Evolutionary conservation across 2,329 filamentous ascomycete genomes (phyloP).

Genomic region (Exophiala sp.): DNA sequence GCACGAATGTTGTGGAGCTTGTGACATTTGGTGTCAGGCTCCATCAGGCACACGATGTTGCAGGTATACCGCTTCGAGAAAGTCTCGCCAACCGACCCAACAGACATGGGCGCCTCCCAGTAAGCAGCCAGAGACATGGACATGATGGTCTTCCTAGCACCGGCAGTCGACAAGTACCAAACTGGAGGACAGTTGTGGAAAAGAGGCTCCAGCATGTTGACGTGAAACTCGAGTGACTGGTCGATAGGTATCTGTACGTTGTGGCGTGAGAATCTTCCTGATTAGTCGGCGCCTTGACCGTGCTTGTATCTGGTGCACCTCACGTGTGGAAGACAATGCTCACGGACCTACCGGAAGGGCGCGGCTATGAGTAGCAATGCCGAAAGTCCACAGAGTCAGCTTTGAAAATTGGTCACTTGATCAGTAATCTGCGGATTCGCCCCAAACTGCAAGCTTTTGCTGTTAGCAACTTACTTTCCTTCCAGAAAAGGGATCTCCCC

Average conservation of each 20-base stretch:
- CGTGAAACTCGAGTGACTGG: neutral
- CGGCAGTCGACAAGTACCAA: neutral
- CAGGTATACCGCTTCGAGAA: neutral
- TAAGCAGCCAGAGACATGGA: neutral
- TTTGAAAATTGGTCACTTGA: neutral
- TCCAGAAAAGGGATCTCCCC: neutral
- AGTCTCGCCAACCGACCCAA: neutral
- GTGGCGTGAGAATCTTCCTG: constrained; percentile 9
- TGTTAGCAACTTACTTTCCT: neutral
- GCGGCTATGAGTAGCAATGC: constrained; percentile 1
- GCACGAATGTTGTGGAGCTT: constrained; percentile 8
- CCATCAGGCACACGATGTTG: neutral
- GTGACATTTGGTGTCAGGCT: constrained; percentile 11
- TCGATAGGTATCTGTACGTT: neutral
- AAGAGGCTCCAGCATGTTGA: neutral
- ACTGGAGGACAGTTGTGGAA: neutral
- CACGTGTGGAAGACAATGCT: constrained; percentile 1
- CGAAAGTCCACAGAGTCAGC: neutral
- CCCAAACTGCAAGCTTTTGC: neutral
- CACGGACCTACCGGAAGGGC: constrained; percentile 19
- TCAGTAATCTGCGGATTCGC: neutral
- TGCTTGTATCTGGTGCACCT: neutral
- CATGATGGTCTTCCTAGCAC: neutral
- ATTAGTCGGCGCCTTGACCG: neutral
- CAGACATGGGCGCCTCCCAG: neutral